Percentiles rank a stretch among this genome's conserved stretches.
phyloP scores from a whole-genome alignment of 768 basidiomycete genomes.

The Boletus rubroflammeus region DNA sequence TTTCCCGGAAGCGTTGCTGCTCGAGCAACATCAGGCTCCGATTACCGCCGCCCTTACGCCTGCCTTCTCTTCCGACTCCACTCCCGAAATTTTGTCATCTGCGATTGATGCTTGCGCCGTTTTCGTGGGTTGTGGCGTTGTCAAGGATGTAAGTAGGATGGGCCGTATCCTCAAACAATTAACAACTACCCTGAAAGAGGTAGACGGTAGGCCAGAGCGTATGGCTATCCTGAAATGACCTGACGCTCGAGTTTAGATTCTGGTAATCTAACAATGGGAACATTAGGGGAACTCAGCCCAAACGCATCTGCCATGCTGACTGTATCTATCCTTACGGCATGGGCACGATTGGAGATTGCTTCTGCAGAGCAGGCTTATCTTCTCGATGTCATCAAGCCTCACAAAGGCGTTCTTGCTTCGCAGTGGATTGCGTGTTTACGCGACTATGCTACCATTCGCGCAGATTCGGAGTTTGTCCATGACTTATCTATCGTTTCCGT shows the following conservation, averaged over 20 bases:
- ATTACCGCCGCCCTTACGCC: slow-evolving; percentile 97
- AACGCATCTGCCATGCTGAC: slow-evolving; percentile 95
- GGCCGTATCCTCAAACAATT: slow-evolving; percentile 89
- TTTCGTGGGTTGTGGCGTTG: slow-evolving; percentile 92
- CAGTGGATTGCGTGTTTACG: slow-evolving; percentile 87
- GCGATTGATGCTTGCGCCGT: slow-evolving; percentile 92
- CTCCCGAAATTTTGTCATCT: slow-evolving; percentile 90
- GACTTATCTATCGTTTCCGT: slow-evolving; percentile 70
- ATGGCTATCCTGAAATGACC: not conserved
- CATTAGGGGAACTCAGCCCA: slow-evolving; percentile 81
- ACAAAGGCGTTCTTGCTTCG: slow-evolving; percentile 66
- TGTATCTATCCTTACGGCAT: slow-evolving; percentile 89
- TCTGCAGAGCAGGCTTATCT: slow-evolving; percentile 73
- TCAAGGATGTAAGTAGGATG: slow-evolving; percentile 88
- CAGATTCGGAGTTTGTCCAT: slow-evolving; percentile 82
- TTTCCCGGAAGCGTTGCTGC: slow-evolving; percentile 81
- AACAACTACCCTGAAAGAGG: slow-evolving; percentile 84
- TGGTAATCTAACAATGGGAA: slow-evolving; percentile 81
- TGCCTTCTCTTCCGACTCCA: slow-evolving; percentile 92
- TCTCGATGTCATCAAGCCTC: slow-evolving; percentile 74
- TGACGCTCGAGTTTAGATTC: slow-evolving; percentile 51
- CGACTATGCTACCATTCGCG: slow-evolving; percentile 88
- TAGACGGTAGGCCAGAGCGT: slow-evolving; percentile 57
- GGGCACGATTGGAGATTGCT: slow-evolving; percentile 89
- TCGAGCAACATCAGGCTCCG: slow-evolving; percentile 98